These are phyloP conservation scores for Paraconiothyrium sp. DNA, from an alignment of 2,329 filamentous ascomycete species.

Conservation along the genomic window DNA sequence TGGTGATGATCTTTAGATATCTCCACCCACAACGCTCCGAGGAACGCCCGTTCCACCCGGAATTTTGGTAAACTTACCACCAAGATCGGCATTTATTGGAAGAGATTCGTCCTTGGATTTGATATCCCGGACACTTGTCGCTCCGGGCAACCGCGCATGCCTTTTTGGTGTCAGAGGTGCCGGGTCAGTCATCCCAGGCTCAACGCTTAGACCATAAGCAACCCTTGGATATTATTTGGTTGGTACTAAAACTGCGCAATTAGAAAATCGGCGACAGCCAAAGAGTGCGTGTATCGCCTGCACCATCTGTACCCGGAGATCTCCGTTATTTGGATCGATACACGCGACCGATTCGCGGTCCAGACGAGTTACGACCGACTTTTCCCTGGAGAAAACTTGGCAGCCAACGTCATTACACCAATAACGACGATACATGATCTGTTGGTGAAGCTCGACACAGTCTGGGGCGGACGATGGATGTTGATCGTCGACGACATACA, in stretches of 20 bases:
- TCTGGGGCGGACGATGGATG: neutral
- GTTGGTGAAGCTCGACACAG: neutral
- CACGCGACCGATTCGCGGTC: neutral
- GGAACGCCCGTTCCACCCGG: neutral
- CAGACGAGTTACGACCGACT: neutral
- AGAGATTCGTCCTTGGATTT: neutral
- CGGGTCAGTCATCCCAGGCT: conserved; percentile 5
- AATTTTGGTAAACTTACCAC: neutral
- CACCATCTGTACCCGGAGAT: neutral
- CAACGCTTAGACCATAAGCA: neutral
- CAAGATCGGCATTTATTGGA: neutral
- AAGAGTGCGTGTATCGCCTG: conserved; percentile 3
- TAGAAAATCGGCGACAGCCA: conserved; percentile 4
- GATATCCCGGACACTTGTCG: neutral
- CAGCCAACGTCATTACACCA: neutral
- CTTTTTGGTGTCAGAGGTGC: neutral
- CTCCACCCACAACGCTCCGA: neutral
- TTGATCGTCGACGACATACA: conserved; percentile 3
- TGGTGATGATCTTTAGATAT: neutral
- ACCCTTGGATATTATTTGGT: neutral
- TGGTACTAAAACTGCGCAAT: neutral
- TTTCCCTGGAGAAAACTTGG: neutral
- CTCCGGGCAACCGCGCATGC: conserved; percentile 1
- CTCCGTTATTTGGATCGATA: neutral
- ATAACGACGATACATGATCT: neutral